Conservation (phyloP, 164 flowering plant species). For the Dillenia turbinata region DNA sequence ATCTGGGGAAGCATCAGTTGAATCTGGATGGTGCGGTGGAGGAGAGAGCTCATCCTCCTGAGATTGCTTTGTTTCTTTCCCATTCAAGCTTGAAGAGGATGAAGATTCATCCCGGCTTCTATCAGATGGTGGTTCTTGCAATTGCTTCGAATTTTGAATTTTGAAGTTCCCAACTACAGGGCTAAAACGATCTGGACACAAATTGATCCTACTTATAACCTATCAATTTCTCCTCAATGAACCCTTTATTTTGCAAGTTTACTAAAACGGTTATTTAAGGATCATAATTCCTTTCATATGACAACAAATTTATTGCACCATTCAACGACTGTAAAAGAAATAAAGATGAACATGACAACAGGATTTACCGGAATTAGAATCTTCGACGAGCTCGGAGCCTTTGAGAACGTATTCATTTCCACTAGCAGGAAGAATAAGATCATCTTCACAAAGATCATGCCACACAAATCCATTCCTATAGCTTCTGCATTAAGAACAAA, state of each 20-base stretch:
- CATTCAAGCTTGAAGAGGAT: constrained; percentile 62
- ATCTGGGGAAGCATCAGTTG: constrained; percentile 55
- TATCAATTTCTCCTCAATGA: no score
- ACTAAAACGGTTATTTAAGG: no score
- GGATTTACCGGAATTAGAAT: constrained; percentile 53
- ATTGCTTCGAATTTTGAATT: constrained; percentile 42
- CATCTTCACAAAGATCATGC: constrained; percentile 91
- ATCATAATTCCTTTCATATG: background rate
- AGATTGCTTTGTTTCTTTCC: constrained; percentile 43
- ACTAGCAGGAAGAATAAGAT: constrained; percentile 76
- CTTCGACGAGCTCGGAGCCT: constrained; percentile 91
- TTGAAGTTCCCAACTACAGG: constrained; percentile 25
- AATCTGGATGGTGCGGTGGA: constrained; percentile 39
- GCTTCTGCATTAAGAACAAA: constrained; percentile 44
- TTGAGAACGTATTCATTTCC: constrained; percentile 92
- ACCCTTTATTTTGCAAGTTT: no score
- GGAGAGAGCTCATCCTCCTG: constrained; percentile 69
- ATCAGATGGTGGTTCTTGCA: constrained; percentile 50
- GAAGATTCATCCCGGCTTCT: constrained; percentile 72
- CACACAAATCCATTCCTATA: constrained; percentile 95
- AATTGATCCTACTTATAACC: background rate
- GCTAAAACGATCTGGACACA: constrained; percentile 41
- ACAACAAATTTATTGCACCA: no score
- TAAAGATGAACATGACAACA: no score
- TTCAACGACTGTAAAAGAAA: no score